Conservation (phyloP, 768 basidiomycete species). For the Candolleomyces eurysporus region DNA sequence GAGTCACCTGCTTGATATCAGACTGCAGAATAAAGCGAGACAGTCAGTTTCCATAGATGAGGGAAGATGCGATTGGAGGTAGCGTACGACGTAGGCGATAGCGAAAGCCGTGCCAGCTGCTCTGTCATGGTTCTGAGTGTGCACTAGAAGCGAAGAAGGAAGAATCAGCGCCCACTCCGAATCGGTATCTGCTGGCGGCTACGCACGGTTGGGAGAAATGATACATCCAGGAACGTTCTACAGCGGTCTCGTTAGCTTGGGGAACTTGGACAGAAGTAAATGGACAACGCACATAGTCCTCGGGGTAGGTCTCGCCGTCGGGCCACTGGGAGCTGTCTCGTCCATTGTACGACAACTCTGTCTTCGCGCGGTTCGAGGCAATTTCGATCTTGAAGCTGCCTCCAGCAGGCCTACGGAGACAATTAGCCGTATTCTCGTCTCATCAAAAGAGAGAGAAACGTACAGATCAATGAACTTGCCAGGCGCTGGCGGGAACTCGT, state of each 20-base stretch:
- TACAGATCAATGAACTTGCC: constrained; percentile 45
- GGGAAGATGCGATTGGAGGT: not conserved
- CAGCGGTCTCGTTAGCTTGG: constrained; percentile 2
- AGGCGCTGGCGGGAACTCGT: constrained; percentile 38
- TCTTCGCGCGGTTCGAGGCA: constrained; percentile 47
- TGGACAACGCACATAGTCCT: constrained; percentile 38
- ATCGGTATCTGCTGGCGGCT: not conserved
- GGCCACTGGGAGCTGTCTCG: constrained; percentile 40
- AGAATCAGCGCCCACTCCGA: not conserved
- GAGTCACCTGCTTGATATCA: constrained; percentile 43
- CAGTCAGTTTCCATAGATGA: not conserved
- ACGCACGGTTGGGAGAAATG: constrained; percentile 46
- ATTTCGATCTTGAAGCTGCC: constrained; percentile 47
- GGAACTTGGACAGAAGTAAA: not conserved
- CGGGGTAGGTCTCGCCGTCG: constrained; percentile 42
- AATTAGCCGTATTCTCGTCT: not conserved
- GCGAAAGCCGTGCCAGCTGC: constrained; percentile 57
- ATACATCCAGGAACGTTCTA: constrained; percentile 44
- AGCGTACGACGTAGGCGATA: constrained; percentile 47
- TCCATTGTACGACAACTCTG: constrained; percentile 42
- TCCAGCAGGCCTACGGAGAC: constrained; percentile 42
- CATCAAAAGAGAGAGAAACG: constrained; percentile 13
- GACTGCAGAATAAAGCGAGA: constrained; percentile 28
- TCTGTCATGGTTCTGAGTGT: constrained; percentile 48
- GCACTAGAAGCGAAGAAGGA: constrained; percentile 33